Evolutionary conservation across 306 rosid genomes (phyloP), one percentile per base, ranked within the genome.

Genomic region (Cucurbita maxima): DNA sequence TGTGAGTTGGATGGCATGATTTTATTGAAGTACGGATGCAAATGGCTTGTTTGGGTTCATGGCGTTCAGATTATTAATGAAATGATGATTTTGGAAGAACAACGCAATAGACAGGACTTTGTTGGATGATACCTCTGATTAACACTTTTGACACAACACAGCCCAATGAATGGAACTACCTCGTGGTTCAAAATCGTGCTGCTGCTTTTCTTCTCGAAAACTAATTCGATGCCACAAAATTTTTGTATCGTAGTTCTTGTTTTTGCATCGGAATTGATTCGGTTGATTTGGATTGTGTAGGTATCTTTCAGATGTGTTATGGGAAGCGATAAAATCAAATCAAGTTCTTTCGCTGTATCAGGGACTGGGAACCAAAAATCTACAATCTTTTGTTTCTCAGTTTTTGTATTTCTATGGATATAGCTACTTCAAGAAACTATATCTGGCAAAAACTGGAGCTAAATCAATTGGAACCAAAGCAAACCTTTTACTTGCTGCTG

Each of bases 341-440:
- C 96, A 88, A 84, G 86, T 89, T 72, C 85, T 88, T 80, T 95
- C 99, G 0, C 89, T 95, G 73, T 95, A 95, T 81, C 99, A 95
- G 82, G 99, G 99, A 34, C 88, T 95, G 14, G 96, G 89, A 60
- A 91, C 99, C 16, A 95, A 95, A 73, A 95, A 91, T 84, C 84
- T 95, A 60, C 99, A 95, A 78, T 88, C 99, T 40, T 95, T 95
- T 87, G 73, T 89, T 81, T 82, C 99, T 38, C 97, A 91, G 81
- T 95, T 95, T 71, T 82, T 95, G 75, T 95, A 95, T 85, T 95
- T 95, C 74, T 91, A 89, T 69, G 99, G 99, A 53, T 95, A 95
- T 80, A 95, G 96, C 92, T 89, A 95, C 75, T 95, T 95, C 85
- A 95, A 95, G 76, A 91, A 89, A 78, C 56, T 91, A 44, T 95